These are phyloP conservation scores for Ophiostoma sp. DNA, from an alignment of 2,329 filamentous ascomycete genomes.

Conservation along the genomic window DNA sequence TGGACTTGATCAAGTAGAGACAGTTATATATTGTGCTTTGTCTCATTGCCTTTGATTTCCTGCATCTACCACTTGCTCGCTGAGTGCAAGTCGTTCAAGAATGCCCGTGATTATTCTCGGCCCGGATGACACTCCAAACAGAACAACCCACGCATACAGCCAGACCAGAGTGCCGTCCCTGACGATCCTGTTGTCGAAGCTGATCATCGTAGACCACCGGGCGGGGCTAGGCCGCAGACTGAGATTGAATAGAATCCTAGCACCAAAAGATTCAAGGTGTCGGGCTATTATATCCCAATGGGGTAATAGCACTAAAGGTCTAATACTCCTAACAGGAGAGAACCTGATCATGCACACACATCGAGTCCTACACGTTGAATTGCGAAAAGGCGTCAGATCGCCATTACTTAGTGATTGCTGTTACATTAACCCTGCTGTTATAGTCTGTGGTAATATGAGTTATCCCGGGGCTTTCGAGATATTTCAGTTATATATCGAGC, in stretches of 20 bases:
- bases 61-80: too few relatives aligned
- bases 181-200: background rate
- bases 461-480: background rate
- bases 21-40: too few relatives aligned
- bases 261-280: background rate
- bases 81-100: too few relatives aligned
- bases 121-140: background rate
- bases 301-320: background rate
- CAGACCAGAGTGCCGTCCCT: background rate
- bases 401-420: background rate
- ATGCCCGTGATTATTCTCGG: too few relatives aligned
- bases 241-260: background rate
- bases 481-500: background rate
- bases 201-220: background rate
- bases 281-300: background rate
- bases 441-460: too few relatives aligned
- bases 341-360: background rate
- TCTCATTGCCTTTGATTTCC: too few relatives aligned
- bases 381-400: background rate
- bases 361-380: background rate
- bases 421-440: background rate
- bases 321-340: constrained; percentile 2
- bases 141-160: too few relatives aligned
- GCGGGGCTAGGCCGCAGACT: background rate
- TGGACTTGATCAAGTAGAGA: too few relatives aligned